A percentile compares a stretch with the other conserved stretches of the same genome.
phyloP scores from a whole-genome alignment of 2,329 filamentous ascomycete species.

The Bipolaris bicolor region DNA sequence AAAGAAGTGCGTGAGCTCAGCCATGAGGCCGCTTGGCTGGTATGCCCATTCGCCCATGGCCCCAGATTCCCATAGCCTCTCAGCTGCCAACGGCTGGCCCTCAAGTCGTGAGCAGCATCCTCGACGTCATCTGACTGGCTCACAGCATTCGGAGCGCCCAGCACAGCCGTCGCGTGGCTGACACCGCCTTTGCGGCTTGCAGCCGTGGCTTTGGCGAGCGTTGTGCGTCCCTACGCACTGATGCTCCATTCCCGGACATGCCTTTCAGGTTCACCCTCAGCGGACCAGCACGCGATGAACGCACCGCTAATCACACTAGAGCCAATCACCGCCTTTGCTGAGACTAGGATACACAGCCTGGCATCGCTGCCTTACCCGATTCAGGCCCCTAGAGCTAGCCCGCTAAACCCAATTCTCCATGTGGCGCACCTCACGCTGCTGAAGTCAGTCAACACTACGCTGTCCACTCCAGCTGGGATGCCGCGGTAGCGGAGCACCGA shows the following conservation, averaged over 20 bases:
- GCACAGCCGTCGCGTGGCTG: constrained; percentile 50
- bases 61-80: constrained; percentile 33
- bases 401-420: constrained; percentile 30
- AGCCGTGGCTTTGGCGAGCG: constrained; percentile 32
- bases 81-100: constrained; percentile 40
- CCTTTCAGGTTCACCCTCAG: constrained; percentile 37
- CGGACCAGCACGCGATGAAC: constrained; percentile 39
- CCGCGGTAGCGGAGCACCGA: constrained; percentile 32
- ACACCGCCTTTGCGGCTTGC: constrained; percentile 24
- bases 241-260: constrained; percentile 33
- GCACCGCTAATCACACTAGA: constrained; percentile 40
- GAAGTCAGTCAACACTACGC: constrained; percentile 37
- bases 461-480: constrained; percentile 40
- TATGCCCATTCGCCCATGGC: constrained; percentile 43
- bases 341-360: constrained; percentile 27
- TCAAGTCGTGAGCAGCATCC: constrained; percentile 29
- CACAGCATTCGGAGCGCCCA: constrained; percentile 27
- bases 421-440: constrained; percentile 40
- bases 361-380: constrained; percentile 37
- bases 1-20: constrained; percentile 34
- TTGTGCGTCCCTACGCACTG: constrained; percentile 24
- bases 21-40: constrained; percentile 41
- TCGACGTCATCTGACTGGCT: constrained; percentile 44
- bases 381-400: constrained; percentile 16
- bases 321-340: constrained; percentile 36